Percentiles rank a stretch among this genome's conserved stretches.
Evolutionary conservation across 2,329 filamentous ascomycete genomes (phyloP).

Genomic region (Cercospora janseana): DNA sequence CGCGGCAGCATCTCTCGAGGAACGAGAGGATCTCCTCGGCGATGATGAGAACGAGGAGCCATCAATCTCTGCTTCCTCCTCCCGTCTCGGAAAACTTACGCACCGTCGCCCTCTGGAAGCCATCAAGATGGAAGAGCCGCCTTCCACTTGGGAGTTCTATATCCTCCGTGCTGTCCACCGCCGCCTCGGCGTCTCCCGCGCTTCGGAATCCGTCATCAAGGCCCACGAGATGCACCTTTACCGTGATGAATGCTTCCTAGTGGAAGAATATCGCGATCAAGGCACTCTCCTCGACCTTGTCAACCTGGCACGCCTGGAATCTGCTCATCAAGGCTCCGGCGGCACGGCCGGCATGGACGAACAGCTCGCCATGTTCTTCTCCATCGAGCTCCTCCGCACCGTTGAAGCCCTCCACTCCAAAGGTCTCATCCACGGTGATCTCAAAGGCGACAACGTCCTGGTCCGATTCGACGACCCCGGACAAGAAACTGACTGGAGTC

Average conservation of each 20-base stretch:
- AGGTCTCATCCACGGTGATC: constrained; percentile 81
- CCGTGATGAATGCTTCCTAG: constrained; percentile 81
- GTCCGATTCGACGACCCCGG: constrained; percentile 67
- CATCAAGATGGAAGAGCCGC: constrained; percentile 89
- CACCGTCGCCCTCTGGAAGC: constrained; percentile 69
- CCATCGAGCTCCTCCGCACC: constrained; percentile 84
- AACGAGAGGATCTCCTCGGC: constrained; percentile 42
- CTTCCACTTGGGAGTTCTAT: constrained; percentile 92
- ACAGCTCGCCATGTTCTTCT: constrained; percentile 89
- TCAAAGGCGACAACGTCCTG: constrained; percentile 94
- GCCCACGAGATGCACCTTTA: constrained; percentile 92
- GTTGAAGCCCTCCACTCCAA: constrained; percentile 81
- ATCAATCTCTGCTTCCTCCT: constrained; percentile 38
- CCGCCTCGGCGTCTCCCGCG: constrained; percentile 68
- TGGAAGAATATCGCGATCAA: constrained; percentile 83
- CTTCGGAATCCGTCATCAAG: constrained; percentile 72
- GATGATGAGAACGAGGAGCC: constrained; percentile 36
- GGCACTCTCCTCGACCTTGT: constrained; percentile 93
- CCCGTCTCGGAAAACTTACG: constrained; percentile 61
- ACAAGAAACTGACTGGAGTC: constrained; percentile 50
- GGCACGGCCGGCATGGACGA: constrained; percentile 77
- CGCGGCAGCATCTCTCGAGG: constrained; percentile 33
- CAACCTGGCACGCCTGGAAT: constrained; percentile 69
- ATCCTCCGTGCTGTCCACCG: constrained; percentile 81
- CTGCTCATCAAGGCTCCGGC: constrained; percentile 44